A percentile compares a stretch with the other conserved stretches of the same genome.
Evolutionary conservation across 805 yeast species (phyloP).

Genomic region (Wickerhamiella sorbophila): DNA sequence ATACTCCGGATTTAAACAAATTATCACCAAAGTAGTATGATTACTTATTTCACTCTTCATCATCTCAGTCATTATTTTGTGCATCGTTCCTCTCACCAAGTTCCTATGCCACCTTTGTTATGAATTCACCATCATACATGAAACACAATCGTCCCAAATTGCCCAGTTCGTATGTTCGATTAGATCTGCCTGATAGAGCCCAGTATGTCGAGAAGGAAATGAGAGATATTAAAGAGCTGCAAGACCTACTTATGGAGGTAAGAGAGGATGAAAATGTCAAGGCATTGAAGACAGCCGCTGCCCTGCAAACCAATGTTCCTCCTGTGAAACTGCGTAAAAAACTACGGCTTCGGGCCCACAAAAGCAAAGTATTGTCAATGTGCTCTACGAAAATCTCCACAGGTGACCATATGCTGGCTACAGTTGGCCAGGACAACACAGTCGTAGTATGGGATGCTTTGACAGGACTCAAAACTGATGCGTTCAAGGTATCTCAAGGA

Average conservation of each 20-base stretch:
- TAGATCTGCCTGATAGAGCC: neutral
- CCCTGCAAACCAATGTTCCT: neutral
- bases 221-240: neutral
- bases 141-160: neutral
- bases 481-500: constrained; percentile 1
- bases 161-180: neutral
- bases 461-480: constrained; percentile 2
- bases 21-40: too few species aligned
- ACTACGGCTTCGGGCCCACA: neutral
- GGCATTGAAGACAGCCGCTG: neutral
- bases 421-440: neutral
- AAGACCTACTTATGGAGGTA: neutral
- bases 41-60: too few species aligned
- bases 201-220: neutral
- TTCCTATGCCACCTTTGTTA: too few species aligned
- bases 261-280: neutral
- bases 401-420: neutral
- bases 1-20: too few species aligned
- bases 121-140: neutral
- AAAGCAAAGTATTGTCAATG: neutral
- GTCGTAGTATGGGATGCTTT: neutral
- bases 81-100: too few species aligned
- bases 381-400: neutral
- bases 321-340: neutral
- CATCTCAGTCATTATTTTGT: too few species aligned